Evolutionary conservation across 305 asterid genomes (phyloP), one percentile per base, ranked within the genome.

Genomic region (Solanum hybrid): DNA sequence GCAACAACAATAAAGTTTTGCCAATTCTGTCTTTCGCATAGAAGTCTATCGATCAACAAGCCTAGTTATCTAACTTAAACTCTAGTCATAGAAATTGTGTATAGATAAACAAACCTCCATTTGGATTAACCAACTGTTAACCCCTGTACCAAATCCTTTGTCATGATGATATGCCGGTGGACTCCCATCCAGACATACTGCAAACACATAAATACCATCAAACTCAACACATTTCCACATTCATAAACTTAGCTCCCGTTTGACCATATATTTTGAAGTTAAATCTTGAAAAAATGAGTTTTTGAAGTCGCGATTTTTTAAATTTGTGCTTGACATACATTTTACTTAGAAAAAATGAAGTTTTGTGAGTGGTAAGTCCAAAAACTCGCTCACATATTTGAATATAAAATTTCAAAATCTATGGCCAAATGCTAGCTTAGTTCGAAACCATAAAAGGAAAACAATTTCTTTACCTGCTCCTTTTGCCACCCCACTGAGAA

Each of bases 111-210:
- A 71, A 61, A 93, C 95, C 95, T 93, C 92, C 61, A 94, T 33
- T 78, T 94, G 96, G 93, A 96, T 90, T 71, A 96, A 88, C 98
- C 98, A 96, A 79, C 93, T 96, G 90, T 95, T 91, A 83, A 91
- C 89, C 89, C 97, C 97, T 11, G 91, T 92, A 78, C 95, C 97
- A 91, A 64, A 94, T 87, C 98, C 98, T 88, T 77, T 92, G 39
- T 94, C 97, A 67, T 94, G 26, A 89, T 95, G 96, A 91, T 96
- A 96, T n/a, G 96, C 97, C 14, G 98, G 97, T 89, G 98, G 95
- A 91, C 96, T 96, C 88, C 98, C 98, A 92, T 96, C 98, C 92
- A 96, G 91, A 91, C 98, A 96, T 42, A 96, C 98, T 94, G 91
- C 76, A 69, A 31, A 87, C 20, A 77, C 11, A 87, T 13, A 3